Conservation (phyloP, 208 protist genomes). For the Herpetomonas tarakana region DNA sequence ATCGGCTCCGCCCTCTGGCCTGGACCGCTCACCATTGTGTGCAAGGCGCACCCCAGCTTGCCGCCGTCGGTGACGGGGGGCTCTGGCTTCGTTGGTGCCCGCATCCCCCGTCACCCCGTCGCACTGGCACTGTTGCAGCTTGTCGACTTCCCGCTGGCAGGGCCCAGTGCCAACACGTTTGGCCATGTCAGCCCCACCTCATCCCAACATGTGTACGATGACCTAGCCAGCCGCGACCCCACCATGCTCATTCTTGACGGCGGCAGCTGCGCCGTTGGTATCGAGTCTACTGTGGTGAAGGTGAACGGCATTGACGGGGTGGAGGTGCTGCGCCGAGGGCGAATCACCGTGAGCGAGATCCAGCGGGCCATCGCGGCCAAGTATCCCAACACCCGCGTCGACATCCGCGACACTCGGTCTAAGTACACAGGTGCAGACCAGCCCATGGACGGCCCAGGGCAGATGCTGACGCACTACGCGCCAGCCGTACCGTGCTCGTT, state of each 20-base stretch:
- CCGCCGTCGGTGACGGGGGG: conserved; percentile 81
- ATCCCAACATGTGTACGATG: conserved; percentile 86
- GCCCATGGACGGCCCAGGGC: conserved; percentile 87
- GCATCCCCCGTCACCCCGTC: conserved; percentile 75
- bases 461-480: conserved; percentile 92
- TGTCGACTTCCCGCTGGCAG: conserved; percentile 81
- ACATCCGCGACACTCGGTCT: conserved; percentile 65
- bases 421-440: conserved; percentile 23
- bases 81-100: conserved; percentile 85
- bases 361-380: conserved; percentile 38
- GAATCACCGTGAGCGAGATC: conserved; percentile 68
- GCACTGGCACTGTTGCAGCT: conserved; percentile 63
- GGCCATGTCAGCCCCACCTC: conserved; percentile 91
- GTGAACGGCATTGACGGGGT: conserved; percentile 43
- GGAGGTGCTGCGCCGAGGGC: conserved; percentile 80
- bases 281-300: conserved; percentile 93
- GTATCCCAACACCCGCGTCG: conserved; percentile 43
- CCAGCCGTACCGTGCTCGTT: conserved; percentile 71
- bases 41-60: conserved; percentile 47
- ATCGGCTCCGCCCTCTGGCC: conserved; percentile 86
- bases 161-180: conserved; percentile 93
- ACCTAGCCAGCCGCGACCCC: conserved; percentile 79
- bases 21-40: conserved; percentile 92
- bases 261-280: conserved; percentile 83
- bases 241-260: conserved; percentile 85